Conservation (phyloP, 345 rosid genomes). For the Sisymbrium irio region DNA sequence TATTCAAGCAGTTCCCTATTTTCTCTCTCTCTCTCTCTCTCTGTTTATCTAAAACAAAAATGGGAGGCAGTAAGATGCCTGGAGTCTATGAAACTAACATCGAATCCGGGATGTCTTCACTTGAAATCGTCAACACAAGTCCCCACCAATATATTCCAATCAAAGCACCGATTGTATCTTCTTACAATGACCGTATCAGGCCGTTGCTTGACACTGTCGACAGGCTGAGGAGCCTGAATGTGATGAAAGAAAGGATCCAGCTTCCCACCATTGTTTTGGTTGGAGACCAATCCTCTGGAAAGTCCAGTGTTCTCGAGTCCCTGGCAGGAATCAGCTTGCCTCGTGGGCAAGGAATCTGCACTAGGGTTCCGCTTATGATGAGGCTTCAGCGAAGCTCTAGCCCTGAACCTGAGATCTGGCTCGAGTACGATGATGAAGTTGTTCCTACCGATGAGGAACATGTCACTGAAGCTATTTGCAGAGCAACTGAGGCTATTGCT, state of each 20-base stretch:
- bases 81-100: neutral
- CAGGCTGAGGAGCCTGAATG: constrained; percentile 39
- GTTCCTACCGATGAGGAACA: constrained; percentile 31
- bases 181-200: constrained; percentile 42
- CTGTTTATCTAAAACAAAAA: neutral
- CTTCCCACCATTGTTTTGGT: constrained; percentile 58
- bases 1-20: neutral
- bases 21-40: neutral
- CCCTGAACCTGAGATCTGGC: constrained; percentile 34
- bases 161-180: constrained; percentile 29
- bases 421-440: neutral
- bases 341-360: constrained; percentile 45
- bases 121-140: neutral
- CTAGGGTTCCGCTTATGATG: constrained; percentile 57
- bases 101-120: neutral
- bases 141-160: neutral
- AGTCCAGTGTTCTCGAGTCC: constrained; percentile 59
- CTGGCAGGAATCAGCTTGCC: constrained; percentile 49
- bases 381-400: constrained; percentile 39
- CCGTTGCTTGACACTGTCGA: constrained; percentile 55
- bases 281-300: constrained; percentile 57
- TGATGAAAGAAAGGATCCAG: constrained; percentile 50
- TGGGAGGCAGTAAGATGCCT: neutral
- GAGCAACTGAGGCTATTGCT: constrained; percentile 45
- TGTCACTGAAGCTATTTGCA: constrained; percentile 31